phyloP scores from a whole-genome alignment of 2,329 filamentous ascomycete genomes.

The Calonectria fujianensis region DNA sequence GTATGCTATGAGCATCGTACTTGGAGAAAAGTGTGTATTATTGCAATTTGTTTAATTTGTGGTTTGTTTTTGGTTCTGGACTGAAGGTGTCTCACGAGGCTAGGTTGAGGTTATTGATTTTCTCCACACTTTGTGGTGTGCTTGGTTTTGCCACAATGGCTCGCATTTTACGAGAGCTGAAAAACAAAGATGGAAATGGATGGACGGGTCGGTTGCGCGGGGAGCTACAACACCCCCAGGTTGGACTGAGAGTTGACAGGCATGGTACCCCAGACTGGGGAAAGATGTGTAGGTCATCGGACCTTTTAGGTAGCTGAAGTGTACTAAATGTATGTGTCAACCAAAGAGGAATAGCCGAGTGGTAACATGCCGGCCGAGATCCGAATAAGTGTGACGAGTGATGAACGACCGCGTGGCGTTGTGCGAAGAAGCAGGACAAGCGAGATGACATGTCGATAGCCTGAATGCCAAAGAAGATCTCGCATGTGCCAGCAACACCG shows the following conservation, averaged over 20 bases:
- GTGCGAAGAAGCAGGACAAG: background rate
- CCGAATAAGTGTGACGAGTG: constrained; percentile 26
- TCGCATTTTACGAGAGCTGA: constrained; percentile 13
- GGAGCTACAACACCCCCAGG: background rate
- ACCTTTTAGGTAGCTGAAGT: constrained; percentile 18
- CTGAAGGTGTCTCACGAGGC: background rate
- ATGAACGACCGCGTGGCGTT: constrained; percentile 7
- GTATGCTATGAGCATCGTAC: constrained; percentile 6
- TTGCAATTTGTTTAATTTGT: constrained; percentile 24
- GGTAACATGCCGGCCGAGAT: constrained; percentile 30
- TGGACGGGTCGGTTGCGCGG: constrained; percentile 26
- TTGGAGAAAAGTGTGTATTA: constrained; percentile 24
- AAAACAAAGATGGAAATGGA: constrained; percentile 16
- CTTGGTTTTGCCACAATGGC: constrained; percentile 18
- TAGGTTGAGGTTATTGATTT: background rate
- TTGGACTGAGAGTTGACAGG: background rate
- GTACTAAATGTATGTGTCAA: constrained; percentile 14
- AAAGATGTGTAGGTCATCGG: constrained; percentile 9
- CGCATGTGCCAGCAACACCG: background rate
- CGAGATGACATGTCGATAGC: constrained; percentile 32
- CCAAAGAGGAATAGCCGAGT: constrained; percentile 1
- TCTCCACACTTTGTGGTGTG: constrained; percentile 3
- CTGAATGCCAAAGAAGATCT: constrained; percentile 25
- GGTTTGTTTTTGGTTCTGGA: background rate
- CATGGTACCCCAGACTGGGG: constrained; percentile 5